These are phyloP conservation scores for Termitomyces sp. DNA, from an alignment of 768 basidiomycete genomes.

Conservation along the genomic window DNA sequence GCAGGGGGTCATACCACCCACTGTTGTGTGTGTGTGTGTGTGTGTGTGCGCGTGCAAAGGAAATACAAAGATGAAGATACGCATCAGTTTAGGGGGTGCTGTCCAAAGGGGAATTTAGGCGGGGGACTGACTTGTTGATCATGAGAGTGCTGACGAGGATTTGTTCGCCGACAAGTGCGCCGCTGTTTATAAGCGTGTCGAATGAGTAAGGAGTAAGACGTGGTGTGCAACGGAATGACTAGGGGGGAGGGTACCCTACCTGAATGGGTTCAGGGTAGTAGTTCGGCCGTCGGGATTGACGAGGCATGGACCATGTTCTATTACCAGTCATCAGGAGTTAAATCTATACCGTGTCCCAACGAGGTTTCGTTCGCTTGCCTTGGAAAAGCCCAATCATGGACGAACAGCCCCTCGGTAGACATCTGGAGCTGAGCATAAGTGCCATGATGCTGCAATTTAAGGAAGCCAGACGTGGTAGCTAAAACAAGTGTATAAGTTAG, in stretches of 20 bases:
- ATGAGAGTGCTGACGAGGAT: constrained; percentile 55
- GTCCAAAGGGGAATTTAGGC: too few species aligned
- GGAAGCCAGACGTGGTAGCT: too few species aligned
- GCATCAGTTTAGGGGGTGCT: too few species aligned
- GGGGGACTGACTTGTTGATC: constrained; percentile 63
- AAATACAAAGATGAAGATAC: too few species aligned
- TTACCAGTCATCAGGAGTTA: neutral
- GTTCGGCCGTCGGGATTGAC: constrained; percentile 51
- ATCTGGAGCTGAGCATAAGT: too few species aligned
- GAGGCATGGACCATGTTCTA: constrained; percentile 61
- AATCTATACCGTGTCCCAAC: too few species aligned
- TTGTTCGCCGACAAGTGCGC: constrained; percentile 40
- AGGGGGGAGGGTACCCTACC: constrained; percentile 49
- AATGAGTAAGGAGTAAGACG: constrained; percentile 17
- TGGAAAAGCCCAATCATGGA: constrained; percentile 65
- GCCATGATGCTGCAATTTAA: too few species aligned
- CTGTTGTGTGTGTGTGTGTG: too few species aligned
- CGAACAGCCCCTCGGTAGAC: constrained; percentile 55
- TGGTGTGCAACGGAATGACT: too few species aligned
- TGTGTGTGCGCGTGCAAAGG: too few species aligned
- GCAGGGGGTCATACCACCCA: constrained; percentile 62
- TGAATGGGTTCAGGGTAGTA: constrained; percentile 56
- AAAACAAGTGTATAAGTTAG: too few species aligned
- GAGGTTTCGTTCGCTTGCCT: constrained; percentile 30
- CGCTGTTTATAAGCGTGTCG: constrained; percentile 43